A percentile compares a stretch with the other conserved stretches of the same genome.
phyloP scores from a whole-genome alignment of 129 eudicot species.

The Centaurea solstitialis region DNA sequence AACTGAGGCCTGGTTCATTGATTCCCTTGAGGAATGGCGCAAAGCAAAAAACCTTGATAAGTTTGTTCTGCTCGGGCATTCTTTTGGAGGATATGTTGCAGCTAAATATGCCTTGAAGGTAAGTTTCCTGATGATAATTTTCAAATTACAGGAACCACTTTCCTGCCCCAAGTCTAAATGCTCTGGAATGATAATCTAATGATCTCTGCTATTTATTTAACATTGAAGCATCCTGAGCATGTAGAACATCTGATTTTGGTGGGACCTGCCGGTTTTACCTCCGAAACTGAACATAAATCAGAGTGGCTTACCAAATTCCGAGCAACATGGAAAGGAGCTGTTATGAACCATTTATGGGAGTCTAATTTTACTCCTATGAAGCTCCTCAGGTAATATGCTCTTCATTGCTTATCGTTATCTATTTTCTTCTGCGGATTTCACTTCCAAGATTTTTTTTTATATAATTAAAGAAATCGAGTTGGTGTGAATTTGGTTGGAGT shows the following conservation, averaged over 20 bases:
- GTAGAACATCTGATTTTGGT: conserved; percentile 71
- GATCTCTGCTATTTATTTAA: conserved; percentile 44
- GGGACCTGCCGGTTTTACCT: conserved; percentile 76
- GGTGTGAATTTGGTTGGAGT: neutral
- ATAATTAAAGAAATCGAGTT: neutral
- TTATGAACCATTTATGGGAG: conserved; percentile 76
- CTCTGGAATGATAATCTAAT: neutral
- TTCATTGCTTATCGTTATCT: neutral
- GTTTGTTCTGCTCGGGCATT: conserved; percentile 79
- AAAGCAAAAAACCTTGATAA: conserved; percentile 74
- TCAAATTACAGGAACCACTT: neutral
- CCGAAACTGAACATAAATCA: conserved; percentile 53
- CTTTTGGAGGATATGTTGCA: conserved; percentile 87
- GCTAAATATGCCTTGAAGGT: conserved; percentile 74
- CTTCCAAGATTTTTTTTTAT: neutral
- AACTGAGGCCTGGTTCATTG: conserved; percentile 86
- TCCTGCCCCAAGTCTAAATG: neutral
- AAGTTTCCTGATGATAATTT: neutral
- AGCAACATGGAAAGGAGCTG: conserved; percentile 84
- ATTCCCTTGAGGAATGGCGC: conserved; percentile 88
- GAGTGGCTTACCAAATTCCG: conserved; percentile 59
- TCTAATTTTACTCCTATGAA: conserved; percentile 86
- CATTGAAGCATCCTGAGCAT: conserved; percentile 73
- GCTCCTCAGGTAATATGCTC: conserved; percentile 47
- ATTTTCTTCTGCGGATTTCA: neutral